phyloP scores from a whole-genome alignment of 2,329 filamentous ascomycete genomes.

The Alternaria arborescens region DNA sequence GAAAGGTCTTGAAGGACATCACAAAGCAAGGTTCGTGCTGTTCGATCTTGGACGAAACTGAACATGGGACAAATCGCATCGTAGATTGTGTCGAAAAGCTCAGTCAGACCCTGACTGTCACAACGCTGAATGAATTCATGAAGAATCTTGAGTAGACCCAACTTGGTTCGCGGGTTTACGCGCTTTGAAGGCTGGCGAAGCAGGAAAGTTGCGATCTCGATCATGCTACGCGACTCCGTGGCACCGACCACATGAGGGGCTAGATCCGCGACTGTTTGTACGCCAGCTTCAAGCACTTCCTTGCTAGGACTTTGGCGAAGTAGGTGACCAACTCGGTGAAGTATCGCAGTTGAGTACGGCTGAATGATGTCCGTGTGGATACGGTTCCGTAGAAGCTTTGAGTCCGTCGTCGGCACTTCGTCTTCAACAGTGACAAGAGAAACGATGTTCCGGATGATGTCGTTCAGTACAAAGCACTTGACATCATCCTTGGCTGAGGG shows the following conservation, averaged over 20 bases:
- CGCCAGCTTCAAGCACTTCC: slow-evolving; percentile 78
- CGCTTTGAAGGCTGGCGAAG: slow-evolving; percentile 84
- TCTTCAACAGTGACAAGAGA: slow-evolving; percentile 26
- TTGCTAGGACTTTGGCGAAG: slow-evolving; percentile 70
- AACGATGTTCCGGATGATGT: slow-evolving; percentile 68
- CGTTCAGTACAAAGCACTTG: slow-evolving; percentile 78
- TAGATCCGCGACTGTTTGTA: slow-evolving; percentile 77
- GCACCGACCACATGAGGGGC: slow-evolving; percentile 59
- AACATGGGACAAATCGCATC: slow-evolving; percentile 81
- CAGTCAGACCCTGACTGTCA: slow-evolving; percentile 63
- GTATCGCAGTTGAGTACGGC: slow-evolving; percentile 71
- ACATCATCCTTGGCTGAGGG: slow-evolving; percentile 85
- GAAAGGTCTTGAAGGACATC: slow-evolving; percentile 77
- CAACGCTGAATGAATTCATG: slow-evolving; percentile 79
- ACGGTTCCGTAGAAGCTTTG: slow-evolving; percentile 62
- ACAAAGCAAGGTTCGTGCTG: slow-evolving; percentile 77
- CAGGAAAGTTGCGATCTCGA: slow-evolving; percentile 81
- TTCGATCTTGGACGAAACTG: slow-evolving; percentile 85
- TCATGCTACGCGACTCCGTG: slow-evolving; percentile 74
- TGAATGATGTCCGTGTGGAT: slow-evolving; percentile 60
- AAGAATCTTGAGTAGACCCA: slow-evolving; percentile 79
- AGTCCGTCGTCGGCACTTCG: slow-evolving; percentile 50
- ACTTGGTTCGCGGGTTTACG: slow-evolving; percentile 84
- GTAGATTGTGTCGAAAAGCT: slow-evolving; percentile 72
- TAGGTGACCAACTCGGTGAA: slow-evolving; percentile 62